These are phyloP conservation scores for Trichomonas gallinae DNA, from an alignment of 208 protist genomes.

Conservation along the genomic window DNA sequence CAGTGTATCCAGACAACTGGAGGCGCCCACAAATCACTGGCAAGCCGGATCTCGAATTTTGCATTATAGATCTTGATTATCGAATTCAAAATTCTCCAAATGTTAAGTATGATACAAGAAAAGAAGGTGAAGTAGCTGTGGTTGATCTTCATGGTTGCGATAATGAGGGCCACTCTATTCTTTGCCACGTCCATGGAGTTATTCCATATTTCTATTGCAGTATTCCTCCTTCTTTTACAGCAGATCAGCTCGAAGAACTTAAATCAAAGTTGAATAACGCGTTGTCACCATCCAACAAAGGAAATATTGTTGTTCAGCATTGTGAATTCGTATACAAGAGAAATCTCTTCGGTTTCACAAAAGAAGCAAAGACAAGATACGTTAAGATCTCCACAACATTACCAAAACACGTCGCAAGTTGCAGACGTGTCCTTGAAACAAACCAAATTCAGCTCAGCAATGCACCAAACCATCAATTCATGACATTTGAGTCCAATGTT, in stretches of 20 bases:
- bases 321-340: not conserved
- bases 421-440: constrained; percentile 33
- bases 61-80: not conserved
- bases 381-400: constrained; percentile 35
- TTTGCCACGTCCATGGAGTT: constrained; percentile 76
- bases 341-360: constrained; percentile 24
- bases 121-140: constrained; percentile 39
- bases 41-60: not conserved
- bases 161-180: constrained; percentile 62
- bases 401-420: constrained; percentile 37
- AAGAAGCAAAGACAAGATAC: constrained; percentile 13
- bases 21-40: not conserved
- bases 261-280: constrained; percentile 20
- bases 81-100: not conserved
- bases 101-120: not conserved
- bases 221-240: constrained; percentile 57
- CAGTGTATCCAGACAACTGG: not conserved
- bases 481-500: constrained; percentile 93
- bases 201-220: constrained; percentile 82
- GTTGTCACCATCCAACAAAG: not conserved
- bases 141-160: constrained; percentile 76
- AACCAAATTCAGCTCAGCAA: not conserved
- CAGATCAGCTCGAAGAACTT: constrained; percentile 21
- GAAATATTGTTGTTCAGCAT: not conserved
- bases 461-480: constrained; percentile 44